phyloP scores from a whole-genome alignment of 495 filamentous ascomycete species.

The Aspergillus biplanus region DNA sequence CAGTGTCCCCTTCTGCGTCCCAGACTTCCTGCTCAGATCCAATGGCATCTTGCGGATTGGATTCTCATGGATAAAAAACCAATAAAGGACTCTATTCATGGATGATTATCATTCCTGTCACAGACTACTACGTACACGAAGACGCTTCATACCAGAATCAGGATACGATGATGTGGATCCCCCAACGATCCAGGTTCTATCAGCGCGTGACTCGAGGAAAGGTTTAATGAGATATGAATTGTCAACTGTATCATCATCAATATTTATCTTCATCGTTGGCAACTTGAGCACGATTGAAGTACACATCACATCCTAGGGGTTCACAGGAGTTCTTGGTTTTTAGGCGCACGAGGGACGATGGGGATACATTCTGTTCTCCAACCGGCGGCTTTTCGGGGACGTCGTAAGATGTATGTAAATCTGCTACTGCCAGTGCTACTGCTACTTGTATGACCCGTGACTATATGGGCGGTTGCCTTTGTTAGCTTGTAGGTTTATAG shows the following conservation, averaged over 20 bases:
- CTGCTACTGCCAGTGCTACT: too few relatives aligned
- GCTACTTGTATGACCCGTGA: too few relatives aligned
- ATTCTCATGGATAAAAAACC: too few relatives aligned
- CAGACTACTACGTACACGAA: background rate
- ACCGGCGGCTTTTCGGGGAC: too few relatives aligned
- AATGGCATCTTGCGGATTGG: too few relatives aligned
- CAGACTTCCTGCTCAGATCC: too few relatives aligned
- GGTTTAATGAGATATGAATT: conserved; percentile 1
- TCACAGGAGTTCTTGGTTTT: background rate
- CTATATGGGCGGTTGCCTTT: too few relatives aligned
- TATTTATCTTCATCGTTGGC: background rate
- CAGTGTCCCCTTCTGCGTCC: too few relatives aligned
- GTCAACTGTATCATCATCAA: conserved; percentile 1
- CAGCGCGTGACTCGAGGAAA: conserved; percentile 1
- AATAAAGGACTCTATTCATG: background rate
- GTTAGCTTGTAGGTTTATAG: too few relatives aligned
- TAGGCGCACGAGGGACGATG: background rate
- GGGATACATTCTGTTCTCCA: background rate
- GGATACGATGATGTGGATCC: background rate
- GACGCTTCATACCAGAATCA: background rate
- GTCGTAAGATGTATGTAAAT: too few relatives aligned
- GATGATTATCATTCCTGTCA: too few relatives aligned
- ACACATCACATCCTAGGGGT: conserved; percentile 3
- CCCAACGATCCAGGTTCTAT: background rate
- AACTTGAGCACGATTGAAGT: background rate